Conservation (phyloP, 768 basidiomycete genomes). For the Candolleomyces eurysporus region DNA sequence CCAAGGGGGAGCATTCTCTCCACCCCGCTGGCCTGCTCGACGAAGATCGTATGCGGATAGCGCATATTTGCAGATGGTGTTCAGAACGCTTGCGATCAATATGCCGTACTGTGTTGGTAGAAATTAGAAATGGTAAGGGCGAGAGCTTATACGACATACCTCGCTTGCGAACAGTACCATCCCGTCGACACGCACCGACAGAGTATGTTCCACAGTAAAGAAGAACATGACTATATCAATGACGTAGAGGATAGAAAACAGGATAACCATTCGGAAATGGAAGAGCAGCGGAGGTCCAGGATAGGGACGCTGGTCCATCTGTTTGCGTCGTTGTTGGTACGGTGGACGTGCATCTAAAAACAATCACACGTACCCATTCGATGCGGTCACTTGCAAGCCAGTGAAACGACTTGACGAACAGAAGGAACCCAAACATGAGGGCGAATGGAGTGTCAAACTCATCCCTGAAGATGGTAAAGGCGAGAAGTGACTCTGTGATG, state of each 20-base stretch:
- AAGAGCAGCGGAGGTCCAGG: conserved; percentile 81
- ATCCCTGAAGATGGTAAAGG: conserved; percentile 96
- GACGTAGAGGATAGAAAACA: conserved; percentile 74
- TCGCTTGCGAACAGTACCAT: conserved; percentile 97
- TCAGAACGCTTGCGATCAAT: conserved; percentile 75
- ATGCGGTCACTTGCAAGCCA: conserved; percentile 95
- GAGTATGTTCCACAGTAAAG: conserved; percentile 77
- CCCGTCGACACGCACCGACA: conserved; percentile 77
- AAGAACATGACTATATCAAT: conserved; percentile 77
- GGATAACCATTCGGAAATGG: conserved; percentile 75
- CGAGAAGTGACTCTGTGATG: conserved; percentile 92
- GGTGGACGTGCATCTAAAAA: not conserved
- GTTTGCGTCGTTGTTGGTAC: conserved; percentile 8
- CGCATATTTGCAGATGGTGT: conserved; percentile 77
- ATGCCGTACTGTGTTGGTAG: conserved; percentile 71
- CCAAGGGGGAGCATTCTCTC: conserved; percentile 88
- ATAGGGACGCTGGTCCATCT: conserved; percentile 98
- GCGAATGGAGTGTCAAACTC: conserved; percentile 93
- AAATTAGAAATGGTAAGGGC: not conserved
- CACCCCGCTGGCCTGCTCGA: conserved; percentile 72
- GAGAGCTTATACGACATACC: conserved; percentile 35
- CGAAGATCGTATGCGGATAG: conserved; percentile 81
- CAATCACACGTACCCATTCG: conserved; percentile 72
- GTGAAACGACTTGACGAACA: conserved; percentile 97
- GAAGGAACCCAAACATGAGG: conserved; percentile 89